Percentiles rank a stretch among this genome's conserved stretches.
phyloP scores from a whole-genome alignment of 306 rosid species.

The Cicer bijugum region DNA sequence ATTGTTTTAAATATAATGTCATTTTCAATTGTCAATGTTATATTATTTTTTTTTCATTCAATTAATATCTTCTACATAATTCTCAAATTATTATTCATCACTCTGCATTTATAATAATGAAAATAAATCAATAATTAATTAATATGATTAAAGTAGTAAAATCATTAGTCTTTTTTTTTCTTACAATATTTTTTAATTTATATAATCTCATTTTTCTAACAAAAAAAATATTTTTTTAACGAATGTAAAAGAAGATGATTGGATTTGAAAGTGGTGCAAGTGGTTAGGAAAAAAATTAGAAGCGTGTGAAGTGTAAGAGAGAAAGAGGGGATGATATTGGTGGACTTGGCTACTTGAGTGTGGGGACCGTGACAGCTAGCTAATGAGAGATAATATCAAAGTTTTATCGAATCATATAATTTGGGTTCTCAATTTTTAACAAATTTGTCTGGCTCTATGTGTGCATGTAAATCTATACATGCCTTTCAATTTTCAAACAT shows the following conservation, averaged over 20 bases:
- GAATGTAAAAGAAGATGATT: background rate
- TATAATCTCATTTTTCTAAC: no score
- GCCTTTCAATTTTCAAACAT: constrained; percentile 12
- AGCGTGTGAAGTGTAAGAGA: background rate
- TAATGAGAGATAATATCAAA: constrained; percentile 40
- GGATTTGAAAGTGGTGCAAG: constrained; percentile 23
- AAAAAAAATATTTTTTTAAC: no score
- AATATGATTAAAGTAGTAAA: no score
- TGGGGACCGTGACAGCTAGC: constrained; percentile 51
- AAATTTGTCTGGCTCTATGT: constrained; percentile 27
- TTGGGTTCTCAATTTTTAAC: constrained; percentile 31
- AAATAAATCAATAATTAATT: no score
- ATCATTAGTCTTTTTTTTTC: no score
- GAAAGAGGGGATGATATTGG: constrained; percentile 15
- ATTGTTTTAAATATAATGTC: no score
- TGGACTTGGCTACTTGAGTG: constrained; percentile 43
- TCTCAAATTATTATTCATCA: no score
- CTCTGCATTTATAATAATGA: no score
- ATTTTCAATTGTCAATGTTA: no score
- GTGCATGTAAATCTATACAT: constrained; percentile 5
- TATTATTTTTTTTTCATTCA: no score
- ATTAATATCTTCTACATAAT: no score
- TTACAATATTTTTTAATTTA: no score
- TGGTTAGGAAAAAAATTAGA: constrained; percentile 37
- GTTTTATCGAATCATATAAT: constrained; percentile 28